Evolutionary conservation across 495 filamentous ascomycete genomes (phyloP), one percentile per base, ranked within the genome.

Genomic region (Talaromyces stipitatus): DNA sequence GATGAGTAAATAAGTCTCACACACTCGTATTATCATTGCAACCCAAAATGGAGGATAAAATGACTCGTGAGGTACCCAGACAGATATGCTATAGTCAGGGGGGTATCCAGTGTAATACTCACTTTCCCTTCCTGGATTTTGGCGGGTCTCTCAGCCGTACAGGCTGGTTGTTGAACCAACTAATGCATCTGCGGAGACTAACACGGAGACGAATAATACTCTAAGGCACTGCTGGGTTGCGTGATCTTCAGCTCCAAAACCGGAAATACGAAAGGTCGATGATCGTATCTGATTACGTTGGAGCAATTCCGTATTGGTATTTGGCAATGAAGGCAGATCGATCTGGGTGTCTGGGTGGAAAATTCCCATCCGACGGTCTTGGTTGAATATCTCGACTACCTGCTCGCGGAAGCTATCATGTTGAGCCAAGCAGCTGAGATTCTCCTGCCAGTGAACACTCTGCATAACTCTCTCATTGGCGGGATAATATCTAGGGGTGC

Each of bases 401-500:
- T 55, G 18, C 5, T 45, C 46, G 32, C 64, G 66, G 48, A 86
- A 85, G 0, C 56, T 66, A 14, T 66, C 67, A 58, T 85, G 78
- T 52, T 88, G 83, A 4, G 78, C 68, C 1, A 83, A 50, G 5
- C 65, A 67, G 4, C 69, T 64, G 2, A 85, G 69, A n/a, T 28
- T 16, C 12, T 64, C 33, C 66, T 69, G 38, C 82, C 82, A 86
- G 0, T 3, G 14, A 11, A 80, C 72, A 9, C 36, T 72, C 59
- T 85, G 78, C 70, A 85, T 72, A 1, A 72, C 69, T 38, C 69
- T 67, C 16, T 77, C 50, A 48, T 80, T 59, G 0, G 54, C 36
- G 0, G 86, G 86, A 64, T 89, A 88, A 58, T 77, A 89, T 0
- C 64, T 57, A n/a, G n/a, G n/a, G n/a, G n/a, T n/a, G n/a, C n/a